Evolutionary conservation across 225 moss, liverwort and hornwort species (phyloP).

Genomic region (Neckera pumila): DNA sequence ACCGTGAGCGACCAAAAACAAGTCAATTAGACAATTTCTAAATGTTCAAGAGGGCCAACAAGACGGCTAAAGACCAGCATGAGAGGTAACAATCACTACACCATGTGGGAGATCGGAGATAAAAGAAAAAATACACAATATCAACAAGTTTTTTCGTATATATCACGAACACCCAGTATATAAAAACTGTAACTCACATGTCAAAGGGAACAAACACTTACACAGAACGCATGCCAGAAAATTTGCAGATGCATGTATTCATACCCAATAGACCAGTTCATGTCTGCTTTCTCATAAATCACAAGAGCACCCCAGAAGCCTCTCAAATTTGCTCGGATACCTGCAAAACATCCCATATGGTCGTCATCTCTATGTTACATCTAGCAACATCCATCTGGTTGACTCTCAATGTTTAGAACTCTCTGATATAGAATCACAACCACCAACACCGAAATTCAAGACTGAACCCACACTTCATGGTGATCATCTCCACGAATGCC

Average conservation of each 20-base stretch:
- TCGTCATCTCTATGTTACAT: not conserved
- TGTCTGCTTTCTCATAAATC: constrained; percentile 47
- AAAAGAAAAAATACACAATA: not conserved
- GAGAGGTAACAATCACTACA: not conserved
- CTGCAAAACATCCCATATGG: constrained; percentile 12
- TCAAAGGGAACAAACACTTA: constrained; percentile 3
- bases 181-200: not conserved
- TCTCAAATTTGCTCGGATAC: constrained; percentile 55
- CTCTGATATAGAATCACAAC: not conserved
- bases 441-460: not conserved
- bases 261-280: constrained; percentile 72
- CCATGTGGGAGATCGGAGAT: not conserved
- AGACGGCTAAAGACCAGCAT: not conserved
- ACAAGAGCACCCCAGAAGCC: constrained; percentile 48
- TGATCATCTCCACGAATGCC: not conserved
- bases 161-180: not conserved
- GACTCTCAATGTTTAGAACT: not conserved
- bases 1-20: not conserved
- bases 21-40: not conserved
- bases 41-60: not conserved
- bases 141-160: not conserved
- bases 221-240: constrained; percentile 73
- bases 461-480: not conserved
- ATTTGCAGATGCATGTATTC: constrained; percentile 78
- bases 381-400: not conserved